Base-by-base conservation (phyloP, 148 eudicot species). In the Nyssa sinensis region DNA sequence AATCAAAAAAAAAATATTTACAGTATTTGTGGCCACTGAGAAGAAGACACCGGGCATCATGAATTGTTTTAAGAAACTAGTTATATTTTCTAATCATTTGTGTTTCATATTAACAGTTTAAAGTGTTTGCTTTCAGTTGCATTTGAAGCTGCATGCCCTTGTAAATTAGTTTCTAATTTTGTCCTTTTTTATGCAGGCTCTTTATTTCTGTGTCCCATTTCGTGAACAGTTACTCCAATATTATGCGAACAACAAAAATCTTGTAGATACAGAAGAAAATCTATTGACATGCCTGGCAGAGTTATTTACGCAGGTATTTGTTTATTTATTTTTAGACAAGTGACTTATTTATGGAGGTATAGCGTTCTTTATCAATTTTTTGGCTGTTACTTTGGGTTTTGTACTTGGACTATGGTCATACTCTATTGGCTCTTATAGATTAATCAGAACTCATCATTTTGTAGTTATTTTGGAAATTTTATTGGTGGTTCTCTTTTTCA, bases 261-360 rank as follows among this genome's bases (percentile, higher is more conserved):
- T 80, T 39, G 88, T 84, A 53, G 98, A 89, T 80, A 77, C 89
- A 17, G 93, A 93, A 78, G 97, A 93, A 73, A 93, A 90, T 84
- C 91, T 90, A 44, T 78, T 93, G 75, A 89, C 91, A 41, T 93
- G 98, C 84, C 83, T 93, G 77, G 98, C 98, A 24, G 98, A 93
- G 75, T 86, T 93, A 53, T 93, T 93, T 86, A 69, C 88, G 69
- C 98, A 88, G 96, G 98, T 93, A 83, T n/a, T n/a, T n/a, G n/a
- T n/a, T n/a, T n/a, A n/a, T n/a, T n/a, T n/a, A n/a, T n/a, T n/a
- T n/a, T n/a, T n/a, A n/a, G n/a, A n/a, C n/a, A n/a, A n/a, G n/a
- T n/a, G n/a, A n/a, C n/a, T n/a, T n/a, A n/a, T n/a, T n/a, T n/a
- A n/a, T n/a, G n/a, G n/a, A n/a, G n/a, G n/a, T n/a, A n/a, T n/a